Base-by-base conservation (phyloP, 2,329 filamentous ascomycete species). In the Metarhizium anisopliae region DNA sequence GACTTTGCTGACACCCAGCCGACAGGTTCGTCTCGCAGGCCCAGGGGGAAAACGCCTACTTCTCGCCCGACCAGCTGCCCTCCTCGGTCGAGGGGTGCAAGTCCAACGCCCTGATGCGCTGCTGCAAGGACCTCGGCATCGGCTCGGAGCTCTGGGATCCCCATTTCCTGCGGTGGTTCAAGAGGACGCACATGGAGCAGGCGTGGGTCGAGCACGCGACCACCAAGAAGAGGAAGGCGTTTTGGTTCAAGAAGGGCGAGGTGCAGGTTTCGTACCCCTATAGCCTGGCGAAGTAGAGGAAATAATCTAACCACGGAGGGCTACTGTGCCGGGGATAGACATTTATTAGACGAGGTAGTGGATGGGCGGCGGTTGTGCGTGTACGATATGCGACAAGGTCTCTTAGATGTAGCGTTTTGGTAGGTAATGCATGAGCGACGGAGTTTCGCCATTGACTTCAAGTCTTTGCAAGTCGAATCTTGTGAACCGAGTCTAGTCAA, bases 111-210 rank as follows among this genome's bases (percentile, higher is more conserved):
- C 79, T 99, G 62, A 95, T 97, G 85, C 89, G 94, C 57, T 97
- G 93, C 80, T 97, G 94, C 78, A 99, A 99, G 76, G 94, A 99
- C 71, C 76, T 99, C 36, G 94, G 94, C 40, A 88, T 99, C 61
- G 94, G 90, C 1, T 92, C 87, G 61, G 94, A 99, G 73, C 81
- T 99, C 20, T 99, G 94, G 94, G 94, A 99, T 74, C 94, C 94
- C 40, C 78, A 89, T 55, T 99, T 88, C 74, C 90, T 97, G 61
- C 83, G 89, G 64, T 82, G 81, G 63, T 99, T 90, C 75, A 88
- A 88, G 77, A 84, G 83, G 64, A 75, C 85, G 63, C 75, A 88
- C 67, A 86, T 85, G 55, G 84, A 86, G 64, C 89, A 96, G 77
- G 78, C 86, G 38, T 96, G 93, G 83, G 93, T 93, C 47, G 94